These are phyloP conservation scores for Pestalotiopsis sp. DNA, from an alignment of 2,329 filamentous ascomycete species.

Conservation along the genomic window DNA sequence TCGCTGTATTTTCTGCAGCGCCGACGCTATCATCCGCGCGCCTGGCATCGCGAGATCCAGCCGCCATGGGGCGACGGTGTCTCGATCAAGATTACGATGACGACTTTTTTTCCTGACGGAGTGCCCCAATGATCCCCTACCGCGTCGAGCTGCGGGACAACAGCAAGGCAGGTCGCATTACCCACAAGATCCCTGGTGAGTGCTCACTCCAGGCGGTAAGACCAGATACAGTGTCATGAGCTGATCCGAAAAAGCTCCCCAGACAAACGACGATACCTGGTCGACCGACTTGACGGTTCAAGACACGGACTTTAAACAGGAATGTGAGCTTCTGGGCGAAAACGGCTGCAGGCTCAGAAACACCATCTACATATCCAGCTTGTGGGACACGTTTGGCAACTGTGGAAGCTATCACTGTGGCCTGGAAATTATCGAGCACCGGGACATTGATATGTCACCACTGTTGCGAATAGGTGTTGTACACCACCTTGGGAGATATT, in stretches of 20 bases:
- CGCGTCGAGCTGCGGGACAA: not conserved
- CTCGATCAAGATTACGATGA: not conserved
- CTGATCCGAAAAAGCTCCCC: not conserved
- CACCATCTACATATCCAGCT: not conserved
- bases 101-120: not conserved
- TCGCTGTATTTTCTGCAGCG: not conserved
- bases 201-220: not conserved
- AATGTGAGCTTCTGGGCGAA: not conserved
- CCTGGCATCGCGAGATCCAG: not conserved
- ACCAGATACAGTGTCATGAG: not conserved
- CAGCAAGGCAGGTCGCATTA: not conserved
- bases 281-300: not conserved
- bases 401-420: not conserved
- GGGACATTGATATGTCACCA: too few species aligned
- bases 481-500: too few species aligned
- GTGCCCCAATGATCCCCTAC: not conserved
- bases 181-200: not conserved
- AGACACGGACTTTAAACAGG: not conserved
- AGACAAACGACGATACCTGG: not conserved
- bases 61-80: not conserved
- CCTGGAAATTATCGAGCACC: not conserved
- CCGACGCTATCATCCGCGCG: not conserved
- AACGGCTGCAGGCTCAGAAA: not conserved
- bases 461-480: too few species aligned
- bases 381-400: not conserved